Evolutionary conservation across 176 grass and related monocot species (phyloP).

Genomic region (Carex cristatella): DNA sequence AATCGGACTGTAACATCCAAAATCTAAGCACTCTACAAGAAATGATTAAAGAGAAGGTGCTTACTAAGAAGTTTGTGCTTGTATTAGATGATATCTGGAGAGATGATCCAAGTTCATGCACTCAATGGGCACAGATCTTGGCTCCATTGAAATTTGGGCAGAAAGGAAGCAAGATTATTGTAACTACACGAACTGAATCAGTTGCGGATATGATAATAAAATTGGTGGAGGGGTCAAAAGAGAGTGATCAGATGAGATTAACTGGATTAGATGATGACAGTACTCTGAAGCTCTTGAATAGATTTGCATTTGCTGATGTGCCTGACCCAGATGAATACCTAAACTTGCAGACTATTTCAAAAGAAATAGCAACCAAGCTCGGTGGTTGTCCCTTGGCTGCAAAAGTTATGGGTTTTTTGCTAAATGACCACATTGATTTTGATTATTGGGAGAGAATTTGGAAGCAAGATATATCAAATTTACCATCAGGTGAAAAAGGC

Average conservation of each 20-base stretch:
- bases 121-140: constrained; percentile 13
- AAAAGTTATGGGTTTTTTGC: constrained; percentile 21
- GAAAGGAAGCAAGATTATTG: constrained; percentile 27
- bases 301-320: constrained; percentile 20
- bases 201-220: constrained; percentile 18
- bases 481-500: not conserved
- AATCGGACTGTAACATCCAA: not conserved
- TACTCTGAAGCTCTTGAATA: constrained; percentile 8
- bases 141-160: constrained; percentile 26
- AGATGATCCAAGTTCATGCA: not conserved
- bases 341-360: not conserved
- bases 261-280: constrained; percentile 2
- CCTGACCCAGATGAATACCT: not conserved
- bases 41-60: constrained; percentile 16
- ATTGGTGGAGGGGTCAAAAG: not conserved
- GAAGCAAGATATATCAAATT: constrained; percentile 21
- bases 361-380: constrained; percentile 19
- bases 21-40: constrained; percentile 18
- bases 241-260: constrained; percentile 18
- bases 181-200: constrained; percentile 29
- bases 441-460: constrained; percentile 20
- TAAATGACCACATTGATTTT: constrained; percentile 1
- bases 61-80: constrained; percentile 21
- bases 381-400: constrained; percentile 23
- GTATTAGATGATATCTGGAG: constrained; percentile 24